A percentile compares a stretch with the other conserved stretches of the same genome.
Evolutionary conservation across 768 basidiomycete species (phyloP).

Genomic region (Fistulinella prunicolor): DNA sequence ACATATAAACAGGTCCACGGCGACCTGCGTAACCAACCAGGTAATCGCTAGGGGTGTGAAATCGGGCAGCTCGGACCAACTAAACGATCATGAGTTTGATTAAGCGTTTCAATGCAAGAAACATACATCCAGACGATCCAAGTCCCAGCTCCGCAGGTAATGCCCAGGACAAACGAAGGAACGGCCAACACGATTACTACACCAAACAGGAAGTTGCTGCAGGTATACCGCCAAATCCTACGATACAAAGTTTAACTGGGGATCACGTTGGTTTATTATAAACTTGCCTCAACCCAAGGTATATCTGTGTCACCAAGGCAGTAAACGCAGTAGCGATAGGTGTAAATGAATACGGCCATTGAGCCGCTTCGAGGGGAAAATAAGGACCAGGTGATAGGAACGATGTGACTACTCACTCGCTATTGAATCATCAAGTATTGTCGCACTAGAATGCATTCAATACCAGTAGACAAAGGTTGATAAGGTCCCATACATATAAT

Average conservation of each 20-base stretch:
- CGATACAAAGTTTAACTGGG: neutral
- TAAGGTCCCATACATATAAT: conserved; percentile 11
- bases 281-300: conserved; percentile 45
- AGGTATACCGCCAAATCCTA: conserved; percentile 17
- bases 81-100: conserved; percentile 11
- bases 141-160: conserved; percentile 41
- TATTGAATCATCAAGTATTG: conserved; percentile 13
- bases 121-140: conserved; percentile 42
- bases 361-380: conserved; percentile 31
- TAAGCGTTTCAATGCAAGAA: neutral
- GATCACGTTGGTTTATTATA: neutral
- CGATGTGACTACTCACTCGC: neutral
- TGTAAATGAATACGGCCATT: conserved; percentile 53
- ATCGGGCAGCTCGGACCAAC: conserved; percentile 41
- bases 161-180: conserved; percentile 42
- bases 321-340: conserved; percentile 45
- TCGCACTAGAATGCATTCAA: conserved; percentile 5
- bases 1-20: conserved; percentile 43
- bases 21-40: conserved; percentile 47
- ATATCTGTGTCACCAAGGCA: conserved; percentile 49
- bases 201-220: conserved; percentile 24
- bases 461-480: neutral
- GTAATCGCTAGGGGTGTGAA: conserved; percentile 43
- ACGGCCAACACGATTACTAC: conserved; percentile 37
- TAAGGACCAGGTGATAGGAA: neutral